A percentile compares a stretch with the other conserved stretches of the same genome.
Conservation (phyloP, 768 basidiomycete species). For the Termitomyces sp. region DNA sequence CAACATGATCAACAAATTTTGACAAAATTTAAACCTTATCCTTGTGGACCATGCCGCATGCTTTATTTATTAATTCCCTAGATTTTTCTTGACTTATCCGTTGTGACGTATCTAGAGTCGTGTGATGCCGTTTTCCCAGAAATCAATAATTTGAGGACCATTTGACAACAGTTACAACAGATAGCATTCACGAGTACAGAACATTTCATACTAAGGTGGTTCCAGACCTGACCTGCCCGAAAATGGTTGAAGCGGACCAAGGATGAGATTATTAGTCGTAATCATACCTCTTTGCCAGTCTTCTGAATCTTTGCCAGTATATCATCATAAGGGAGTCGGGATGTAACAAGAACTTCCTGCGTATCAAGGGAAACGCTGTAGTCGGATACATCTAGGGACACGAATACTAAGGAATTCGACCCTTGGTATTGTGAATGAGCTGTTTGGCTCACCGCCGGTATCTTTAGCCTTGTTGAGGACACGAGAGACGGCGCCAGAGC, state of each 20-base stretch:
- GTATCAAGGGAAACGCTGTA: slow-evolving; percentile 61
- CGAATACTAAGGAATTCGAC: neutral
- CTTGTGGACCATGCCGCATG: too few relatives aligned
- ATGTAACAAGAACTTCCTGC: slow-evolving; percentile 70
- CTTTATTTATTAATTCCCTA: too few relatives aligned
- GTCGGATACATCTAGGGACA: slow-evolving; percentile 40
- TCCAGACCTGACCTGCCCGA: slow-evolving; percentile 38
- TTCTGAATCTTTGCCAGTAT: slow-evolving; percentile 76
- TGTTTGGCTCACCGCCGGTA: slow-evolving; percentile 21
- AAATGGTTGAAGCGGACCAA: neutral
- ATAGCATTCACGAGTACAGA: neutral
- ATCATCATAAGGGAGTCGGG: slow-evolving; percentile 53
- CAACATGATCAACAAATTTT: too few relatives aligned
- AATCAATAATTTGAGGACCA: neutral
- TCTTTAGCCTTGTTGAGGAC: slow-evolving; percentile 67
- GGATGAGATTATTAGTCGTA: neutral
- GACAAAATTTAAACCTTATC: too few relatives aligned
- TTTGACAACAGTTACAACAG: neutral
- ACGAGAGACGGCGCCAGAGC: slow-evolving; percentile 75
- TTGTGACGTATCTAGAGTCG: neutral
- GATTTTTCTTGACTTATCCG: too few relatives aligned
- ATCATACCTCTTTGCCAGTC: slow-evolving; percentile 82
- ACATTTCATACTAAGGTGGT: slow-evolving; percentile 30
- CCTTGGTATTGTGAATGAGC: neutral
- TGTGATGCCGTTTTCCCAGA: neutral